Evolutionary conservation across 768 basidiomycete genomes (phyloP).

Genomic region (Clavaria fumosa): DNA sequence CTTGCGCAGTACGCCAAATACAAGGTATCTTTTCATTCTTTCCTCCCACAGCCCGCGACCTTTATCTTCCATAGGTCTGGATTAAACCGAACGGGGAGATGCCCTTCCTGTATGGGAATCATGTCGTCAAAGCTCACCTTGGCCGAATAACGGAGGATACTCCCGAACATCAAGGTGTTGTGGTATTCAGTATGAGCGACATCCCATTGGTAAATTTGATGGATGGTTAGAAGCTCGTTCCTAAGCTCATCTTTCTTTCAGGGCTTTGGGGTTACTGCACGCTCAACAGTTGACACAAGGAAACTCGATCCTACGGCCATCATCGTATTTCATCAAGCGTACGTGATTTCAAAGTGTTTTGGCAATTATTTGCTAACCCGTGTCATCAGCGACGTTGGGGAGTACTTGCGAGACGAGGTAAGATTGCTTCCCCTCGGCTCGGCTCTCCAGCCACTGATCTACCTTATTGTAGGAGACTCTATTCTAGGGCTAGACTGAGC

Average conservation of each 20-base stretch:
- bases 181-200: slow-evolving; percentile 93
- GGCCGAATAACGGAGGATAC: slow-evolving; percentile 98
- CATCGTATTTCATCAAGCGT: slow-evolving; percentile 98
- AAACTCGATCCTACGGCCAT: slow-evolving; percentile 97
- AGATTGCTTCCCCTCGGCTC: slow-evolving; percentile 14
- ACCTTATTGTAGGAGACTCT: slow-evolving; percentile 47
- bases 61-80: slow-evolving; percentile 55
- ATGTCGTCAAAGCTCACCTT: slow-evolving; percentile 96
- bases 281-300: slow-evolving; percentile 89
- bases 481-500: slow-evolving; percentile 31
- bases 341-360: slow-evolving; percentile 16
- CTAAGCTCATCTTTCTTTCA: slow-evolving; percentile 19
- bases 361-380: slow-evolving; percentile 2
- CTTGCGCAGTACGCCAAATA: slow-evolving; percentile 94
- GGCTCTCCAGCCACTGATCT: no score
- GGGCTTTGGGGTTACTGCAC: slow-evolving; percentile 96
- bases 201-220: slow-evolving; percentile 58
- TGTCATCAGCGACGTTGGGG: slow-evolving; percentile 74
- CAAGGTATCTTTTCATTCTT: slow-evolving; percentile 43
- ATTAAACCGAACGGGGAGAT: slow-evolving; percentile 99
- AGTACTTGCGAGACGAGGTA: slow-evolving; percentile 95
- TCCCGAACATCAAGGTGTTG: slow-evolving; percentile 96
- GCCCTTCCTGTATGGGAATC: slow-evolving; percentile 98
- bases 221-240: not conserved
- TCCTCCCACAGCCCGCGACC: not conserved